Evolutionary conservation across 441 rosid species (phyloP).

Genomic region (Adansonia grandidieri): DNA sequence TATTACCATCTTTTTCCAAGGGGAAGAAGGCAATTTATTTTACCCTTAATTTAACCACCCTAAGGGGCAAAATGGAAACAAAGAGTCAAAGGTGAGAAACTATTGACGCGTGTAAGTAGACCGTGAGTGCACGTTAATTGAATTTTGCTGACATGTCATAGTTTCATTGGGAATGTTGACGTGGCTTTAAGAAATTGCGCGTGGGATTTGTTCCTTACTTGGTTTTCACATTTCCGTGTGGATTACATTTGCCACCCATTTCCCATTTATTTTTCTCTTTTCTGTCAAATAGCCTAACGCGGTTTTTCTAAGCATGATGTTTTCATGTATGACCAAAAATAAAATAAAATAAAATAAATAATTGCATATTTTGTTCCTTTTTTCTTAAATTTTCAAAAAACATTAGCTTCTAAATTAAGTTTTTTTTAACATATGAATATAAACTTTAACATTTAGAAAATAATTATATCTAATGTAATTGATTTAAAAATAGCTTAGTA

Average conservation of each 20-base stretch:
- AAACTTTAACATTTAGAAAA: no score
- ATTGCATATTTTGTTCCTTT: not conserved
- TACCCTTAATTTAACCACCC: not conserved
- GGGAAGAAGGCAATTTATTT: not conserved
- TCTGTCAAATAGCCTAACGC: not conserved
- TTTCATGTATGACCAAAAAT: not conserved
- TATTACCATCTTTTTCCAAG: not conserved
- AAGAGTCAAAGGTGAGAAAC: not conserved
- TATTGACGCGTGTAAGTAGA: not conserved
- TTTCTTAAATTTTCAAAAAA: not conserved
- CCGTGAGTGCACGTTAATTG: not conserved
- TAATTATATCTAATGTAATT: no score
- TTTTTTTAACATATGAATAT: no score
- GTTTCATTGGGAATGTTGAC: not conserved
- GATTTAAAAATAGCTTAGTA: no score
- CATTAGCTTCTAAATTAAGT: not conserved
- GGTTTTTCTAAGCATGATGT: not conserved
- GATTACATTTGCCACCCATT: constrained; percentile 19
- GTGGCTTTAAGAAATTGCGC: not conserved
- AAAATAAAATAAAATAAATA: not conserved
- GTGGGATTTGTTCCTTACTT: not conserved
- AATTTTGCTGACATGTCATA: not conserved
- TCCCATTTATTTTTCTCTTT: not conserved
- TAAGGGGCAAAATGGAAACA: not conserved
- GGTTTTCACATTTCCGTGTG: not conserved